A percentile compares a stretch with the other conserved stretches of the same genome.
Evolutionary conservation across 345 rosid species (phyloP).

Genomic region (Salix suchowensis): DNA sequence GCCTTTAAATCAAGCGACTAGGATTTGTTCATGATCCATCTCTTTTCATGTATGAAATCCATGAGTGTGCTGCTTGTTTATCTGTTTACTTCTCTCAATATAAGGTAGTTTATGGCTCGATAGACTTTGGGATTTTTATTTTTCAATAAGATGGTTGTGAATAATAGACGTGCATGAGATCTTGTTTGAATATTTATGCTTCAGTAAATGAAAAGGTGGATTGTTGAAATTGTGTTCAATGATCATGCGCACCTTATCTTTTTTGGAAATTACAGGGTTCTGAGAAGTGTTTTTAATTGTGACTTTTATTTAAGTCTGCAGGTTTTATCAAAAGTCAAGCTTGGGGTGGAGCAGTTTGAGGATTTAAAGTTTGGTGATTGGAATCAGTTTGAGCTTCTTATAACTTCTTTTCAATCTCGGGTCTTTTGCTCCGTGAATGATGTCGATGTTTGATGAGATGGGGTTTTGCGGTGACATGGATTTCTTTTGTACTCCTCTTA

Average conservation of each 20-base stretch:
- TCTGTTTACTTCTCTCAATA: not conserved
- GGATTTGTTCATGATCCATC: not conserved
- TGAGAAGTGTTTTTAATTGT: not conserved
- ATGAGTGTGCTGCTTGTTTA: not conserved
- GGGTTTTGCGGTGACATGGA: slow-evolving; percentile 78
- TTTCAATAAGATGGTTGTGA: not conserved
- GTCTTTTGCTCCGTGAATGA: slow-evolving; percentile 6
- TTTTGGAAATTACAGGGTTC: not conserved
- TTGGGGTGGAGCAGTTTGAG: not conserved
- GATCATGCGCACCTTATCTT: not conserved
- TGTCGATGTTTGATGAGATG: slow-evolving; percentile 73
- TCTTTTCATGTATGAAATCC: not conserved
- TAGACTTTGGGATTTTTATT: not conserved
- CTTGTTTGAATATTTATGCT: not conserved
- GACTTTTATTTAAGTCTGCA: not conserved
- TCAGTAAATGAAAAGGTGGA: not conserved
- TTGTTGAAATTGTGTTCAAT: not conserved
- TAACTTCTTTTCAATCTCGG: not conserved
- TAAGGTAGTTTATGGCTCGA: not conserved
- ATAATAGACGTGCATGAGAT: not conserved
- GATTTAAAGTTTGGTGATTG: not conserved
- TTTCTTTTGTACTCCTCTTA: slow-evolving; percentile 46
- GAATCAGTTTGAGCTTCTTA: not conserved
- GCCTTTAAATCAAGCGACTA: not conserved
- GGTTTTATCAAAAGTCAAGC: not conserved